These are phyloP conservation scores for Amanita pallidorosea DNA, from an alignment of 768 basidiomycete genomes.

Conservation along the genomic window DNA sequence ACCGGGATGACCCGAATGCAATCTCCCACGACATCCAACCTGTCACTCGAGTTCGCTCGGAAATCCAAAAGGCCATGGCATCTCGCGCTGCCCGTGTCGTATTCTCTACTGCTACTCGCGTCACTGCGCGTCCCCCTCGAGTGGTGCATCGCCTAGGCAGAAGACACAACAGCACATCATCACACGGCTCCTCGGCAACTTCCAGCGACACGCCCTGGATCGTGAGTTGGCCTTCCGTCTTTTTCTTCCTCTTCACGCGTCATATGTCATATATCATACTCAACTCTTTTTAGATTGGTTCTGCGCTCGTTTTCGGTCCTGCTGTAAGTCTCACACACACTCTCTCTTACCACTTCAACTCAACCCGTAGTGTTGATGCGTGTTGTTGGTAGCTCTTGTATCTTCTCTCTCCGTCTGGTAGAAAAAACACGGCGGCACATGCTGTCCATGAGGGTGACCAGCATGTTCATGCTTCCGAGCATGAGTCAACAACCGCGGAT, in stretches of 20 bases:
- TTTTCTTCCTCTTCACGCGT: neutral
- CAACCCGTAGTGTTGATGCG: too few relatives aligned
- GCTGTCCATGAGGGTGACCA: slow-evolving; percentile 4
- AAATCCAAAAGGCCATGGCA: slow-evolving; percentile 8
- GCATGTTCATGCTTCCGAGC: neutral
- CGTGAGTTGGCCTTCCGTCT: slow-evolving; percentile 6
- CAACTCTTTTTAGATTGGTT: slow-evolving; percentile 7
- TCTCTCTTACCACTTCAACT: neutral
- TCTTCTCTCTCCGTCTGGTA: slow-evolving; percentile 10
- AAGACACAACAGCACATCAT: slow-evolving; percentile 8
- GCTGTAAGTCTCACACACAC: slow-evolving; percentile 7
- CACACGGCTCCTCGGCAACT: slow-evolving; percentile 7
- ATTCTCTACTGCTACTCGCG: slow-evolving; percentile 4
- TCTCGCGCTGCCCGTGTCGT: slow-evolving; percentile 6
- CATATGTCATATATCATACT: too few relatives aligned
- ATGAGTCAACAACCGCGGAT: neutral
- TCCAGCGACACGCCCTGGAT: slow-evolving; percentile 11
- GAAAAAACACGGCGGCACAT: slow-evolving; percentile 3
- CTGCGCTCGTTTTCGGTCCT: slow-evolving; percentile 9
- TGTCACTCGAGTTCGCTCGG: neutral
- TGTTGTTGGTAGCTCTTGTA: slow-evolving; percentile 7
- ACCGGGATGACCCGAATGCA: slow-evolving; percentile 7
- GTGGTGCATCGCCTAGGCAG: slow-evolving; percentile 1
- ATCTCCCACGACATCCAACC: slow-evolving; percentile 2
- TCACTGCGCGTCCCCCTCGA: slow-evolving; percentile 4